Conservation (phyloP, 176 grass and related monocot genomes). For the Ensete glaucum region DNA sequence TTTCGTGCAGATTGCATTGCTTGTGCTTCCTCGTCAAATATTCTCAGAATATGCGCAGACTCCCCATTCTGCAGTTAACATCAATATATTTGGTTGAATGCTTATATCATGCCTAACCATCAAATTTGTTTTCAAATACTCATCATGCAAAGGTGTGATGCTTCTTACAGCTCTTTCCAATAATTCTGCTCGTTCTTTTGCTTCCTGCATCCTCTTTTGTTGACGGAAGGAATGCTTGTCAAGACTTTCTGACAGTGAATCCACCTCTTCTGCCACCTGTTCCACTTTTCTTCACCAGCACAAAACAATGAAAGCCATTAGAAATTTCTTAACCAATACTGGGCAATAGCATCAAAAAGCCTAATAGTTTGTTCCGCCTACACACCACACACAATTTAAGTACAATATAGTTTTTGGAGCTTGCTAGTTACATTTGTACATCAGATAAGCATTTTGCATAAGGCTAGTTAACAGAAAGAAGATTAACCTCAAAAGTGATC, state of each 20-base stretch:
- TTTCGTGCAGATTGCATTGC: slow-evolving; percentile 82
- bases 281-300: slow-evolving; percentile 79
- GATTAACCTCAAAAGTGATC: not conserved
- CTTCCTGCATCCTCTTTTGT: slow-evolving; percentile 66
- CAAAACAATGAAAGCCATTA: not conserved
- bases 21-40: slow-evolving; percentile 87
- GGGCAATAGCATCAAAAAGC: too few relatives aligned
- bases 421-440: not conserved
- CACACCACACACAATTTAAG: not conserved
- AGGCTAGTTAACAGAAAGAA: not conserved
- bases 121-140: not conserved
- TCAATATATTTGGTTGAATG: not conserved
- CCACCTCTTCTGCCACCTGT: slow-evolving; percentile 69
- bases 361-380: not conserved
- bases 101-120: not conserved
- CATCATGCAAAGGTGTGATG: not conserved
- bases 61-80: slow-evolving; percentile 59
- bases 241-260: slow-evolving; percentile 72
- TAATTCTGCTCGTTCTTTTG: slow-evolving; percentile 73
- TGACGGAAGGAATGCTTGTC: slow-evolving; percentile 63
- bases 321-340: not conserved
- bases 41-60: slow-evolving; percentile 72
- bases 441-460: too few relatives aligned
- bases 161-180: slow-evolving; percentile 69
- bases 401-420: not conserved